Conservation (phyloP, 1,284 basidiomycete genomes). For the Cryptococcus sp. region DNA sequence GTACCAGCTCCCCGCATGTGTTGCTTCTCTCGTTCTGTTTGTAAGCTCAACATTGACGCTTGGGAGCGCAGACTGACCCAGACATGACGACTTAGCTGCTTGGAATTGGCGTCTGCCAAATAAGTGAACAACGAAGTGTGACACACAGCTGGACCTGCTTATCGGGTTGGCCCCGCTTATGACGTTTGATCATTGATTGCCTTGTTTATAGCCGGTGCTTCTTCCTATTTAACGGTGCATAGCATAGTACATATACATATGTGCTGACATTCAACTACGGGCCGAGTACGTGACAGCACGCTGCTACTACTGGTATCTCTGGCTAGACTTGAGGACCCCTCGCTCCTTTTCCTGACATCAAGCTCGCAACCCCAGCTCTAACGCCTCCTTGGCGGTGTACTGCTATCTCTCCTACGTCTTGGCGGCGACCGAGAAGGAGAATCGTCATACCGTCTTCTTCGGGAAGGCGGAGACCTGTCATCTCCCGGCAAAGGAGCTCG, state of each 20-base stretch:
- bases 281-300: too few relatives aligned
- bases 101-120: background rate
- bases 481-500: background rate
- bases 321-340: too few relatives aligned
- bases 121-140: background rate
- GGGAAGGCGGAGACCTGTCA: background rate
- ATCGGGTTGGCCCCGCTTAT: too few relatives aligned
- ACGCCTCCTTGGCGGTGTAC: background rate
- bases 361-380: too few relatives aligned
- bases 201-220: too few relatives aligned
- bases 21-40: slow-evolving; percentile 54
- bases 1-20: slow-evolving; percentile 93
- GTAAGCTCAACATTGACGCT: background rate
- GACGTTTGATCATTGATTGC: too few relatives aligned
- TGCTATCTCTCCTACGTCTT: background rate
- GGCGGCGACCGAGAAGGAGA: background rate
- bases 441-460: background rate
- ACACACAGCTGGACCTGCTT: background rate
- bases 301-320: too few relatives aligned
- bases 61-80: background rate
- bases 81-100: background rate
- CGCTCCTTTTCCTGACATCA: too few relatives aligned
- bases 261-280: too few relatives aligned
- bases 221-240: too few relatives aligned
- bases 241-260: too few relatives aligned